Evolutionary conservation across 805 yeast species (phyloP).

Genomic region (Metschnikowia baotianmanensis): DNA sequence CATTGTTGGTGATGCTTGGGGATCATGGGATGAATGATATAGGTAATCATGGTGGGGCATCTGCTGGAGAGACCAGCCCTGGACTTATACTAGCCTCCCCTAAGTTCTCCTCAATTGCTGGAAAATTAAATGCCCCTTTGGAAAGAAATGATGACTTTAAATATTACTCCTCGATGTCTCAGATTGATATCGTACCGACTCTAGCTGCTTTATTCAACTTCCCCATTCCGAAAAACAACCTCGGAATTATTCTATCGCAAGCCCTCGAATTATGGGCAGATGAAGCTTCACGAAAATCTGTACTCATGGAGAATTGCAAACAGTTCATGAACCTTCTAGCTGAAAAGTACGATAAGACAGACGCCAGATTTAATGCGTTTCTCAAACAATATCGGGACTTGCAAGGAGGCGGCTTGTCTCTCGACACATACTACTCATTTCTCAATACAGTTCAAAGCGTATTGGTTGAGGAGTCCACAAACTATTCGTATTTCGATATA

Average conservation of each 20-base stretch:
- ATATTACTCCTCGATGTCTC: constrained; percentile 56
- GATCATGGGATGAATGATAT: constrained; percentile 97
- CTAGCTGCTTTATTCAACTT: constrained; percentile 57
- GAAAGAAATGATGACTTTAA: constrained; percentile 42
- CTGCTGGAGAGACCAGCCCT: constrained; percentile 87
- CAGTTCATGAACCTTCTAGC: constrained; percentile 52
- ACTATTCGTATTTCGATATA: constrained; percentile 61
- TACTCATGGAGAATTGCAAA: constrained; percentile 53
- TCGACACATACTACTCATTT: constrained; percentile 28
- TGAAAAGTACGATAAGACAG: constrained; percentile 31
- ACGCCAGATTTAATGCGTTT: constrained; percentile 10
- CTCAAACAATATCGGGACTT: constrained; percentile 15
- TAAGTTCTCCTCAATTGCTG: constrained; percentile 37
- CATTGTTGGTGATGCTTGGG: constrained; percentile 76
- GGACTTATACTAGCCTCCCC: constrained; percentile 72
- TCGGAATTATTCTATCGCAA: constrained; percentile 67
- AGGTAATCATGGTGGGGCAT: constrained; percentile 97
- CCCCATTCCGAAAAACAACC: constrained; percentile 67
- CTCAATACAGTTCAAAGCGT: constrained; percentile 48
- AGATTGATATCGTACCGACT: constrained; percentile 74
- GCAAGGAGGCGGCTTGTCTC: constrained; percentile 9
- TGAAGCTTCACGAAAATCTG: constrained; percentile 28
- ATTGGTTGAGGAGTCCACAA: constrained; percentile 63
- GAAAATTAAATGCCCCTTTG: constrained; percentile 35
- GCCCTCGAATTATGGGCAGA: constrained; percentile 52